Base-by-base conservation (phyloP, 768 basidiomycete species). In the Russula foetens region DNA sequence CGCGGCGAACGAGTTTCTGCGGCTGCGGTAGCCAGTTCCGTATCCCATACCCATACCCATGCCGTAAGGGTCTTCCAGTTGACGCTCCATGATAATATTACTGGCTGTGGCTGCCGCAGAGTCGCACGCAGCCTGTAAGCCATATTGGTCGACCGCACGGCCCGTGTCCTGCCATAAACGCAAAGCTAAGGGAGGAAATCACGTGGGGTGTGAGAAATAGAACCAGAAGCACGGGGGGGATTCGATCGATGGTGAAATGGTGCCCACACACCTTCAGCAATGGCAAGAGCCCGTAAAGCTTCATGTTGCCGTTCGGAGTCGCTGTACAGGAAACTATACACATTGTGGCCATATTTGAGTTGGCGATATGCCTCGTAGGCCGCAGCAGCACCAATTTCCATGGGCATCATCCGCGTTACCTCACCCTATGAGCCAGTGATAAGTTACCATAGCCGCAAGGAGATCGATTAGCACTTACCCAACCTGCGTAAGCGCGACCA, bases 321-420 rank as follows among this genome's bases (percentile, higher is more conserved):
- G 9, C 77, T 80, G 55, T 77, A 77, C 5, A 86, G 66, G 17
- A 82, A 81, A 51, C 81, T 79, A 58, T 84, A 81, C 46, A 85
- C 75, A 41, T 63, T 75, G 43, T 71, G 79, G 64, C 84, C 81
- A 65, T 82, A 77, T 53, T 81, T 81, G 82, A 84, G 85, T 28
- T 79, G 79, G 17, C 86, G 78, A 70, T 85, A 84, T 0, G 87
- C 86, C 70, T 90, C 87, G 68, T 88, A 90, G 3, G 85, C 88
- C 11, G 88, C 88, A 4, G 88, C 89, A 65, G 85, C 81, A 0
- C 89, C 89, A 19, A 91, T 78, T 59, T 89, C 85, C 19, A 72
- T 67, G 0, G 87, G 84, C 7, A 75, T 70, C 72, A 88, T 74
- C 45, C 72, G 70, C 53, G 70, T 71, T 19, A 84, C 70, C 58